These are phyloP conservation scores for Aspergillus conjunctus DNA, from an alignment of 495 filamentous ascomycete genomes.

Conservation along the genomic window DNA sequence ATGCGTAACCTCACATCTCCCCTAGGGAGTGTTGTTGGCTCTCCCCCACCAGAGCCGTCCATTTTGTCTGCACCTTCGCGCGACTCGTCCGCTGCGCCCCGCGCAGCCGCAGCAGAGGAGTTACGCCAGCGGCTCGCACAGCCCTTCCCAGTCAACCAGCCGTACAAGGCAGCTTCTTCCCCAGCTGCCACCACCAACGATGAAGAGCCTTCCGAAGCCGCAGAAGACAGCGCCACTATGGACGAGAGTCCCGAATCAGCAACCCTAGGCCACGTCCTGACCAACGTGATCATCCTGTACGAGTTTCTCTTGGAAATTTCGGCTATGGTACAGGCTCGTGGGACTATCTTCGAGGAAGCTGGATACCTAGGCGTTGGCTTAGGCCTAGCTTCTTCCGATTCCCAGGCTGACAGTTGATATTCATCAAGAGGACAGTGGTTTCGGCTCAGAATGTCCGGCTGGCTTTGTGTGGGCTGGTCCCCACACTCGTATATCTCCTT, in stretches of 20 bases:
- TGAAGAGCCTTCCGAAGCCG: background rate
- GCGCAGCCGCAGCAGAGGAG: slow-evolving; percentile 34
- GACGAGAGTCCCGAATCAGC: slow-evolving; percentile 41
- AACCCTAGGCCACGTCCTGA: slow-evolving; percentile 84
- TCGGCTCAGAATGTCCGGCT: background rate
- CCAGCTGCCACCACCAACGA: background rate
- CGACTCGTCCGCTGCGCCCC: slow-evolving; percentile 30
- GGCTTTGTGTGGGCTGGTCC: background rate
- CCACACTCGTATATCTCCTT: background rate
- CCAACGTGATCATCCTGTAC: slow-evolving; percentile 59
- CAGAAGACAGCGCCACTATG: background rate
- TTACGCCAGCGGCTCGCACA: slow-evolving; percentile 41
- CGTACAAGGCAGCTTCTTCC: slow-evolving; percentile 4
- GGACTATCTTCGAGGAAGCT: slow-evolving; percentile 84
- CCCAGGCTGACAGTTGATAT: background rate
- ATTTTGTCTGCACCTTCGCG: slow-evolving; percentile 33
- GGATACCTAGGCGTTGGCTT: slow-evolving; percentile 43
- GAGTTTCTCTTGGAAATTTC: slow-evolving; percentile 90
- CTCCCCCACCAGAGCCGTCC: slow-evolving; percentile 28
- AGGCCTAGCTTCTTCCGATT: background rate
- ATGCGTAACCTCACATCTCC: slow-evolving; percentile 22
- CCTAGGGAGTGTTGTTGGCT: slow-evolving; percentile 26
- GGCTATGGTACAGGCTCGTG: slow-evolving; percentile 82
- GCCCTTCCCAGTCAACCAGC: slow-evolving; percentile 34
- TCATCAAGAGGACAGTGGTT: background rate